phyloP scores from a whole-genome alignment of 2,329 filamentous ascomycete genomes.

The Ophiostoma pallidulum region DNA sequence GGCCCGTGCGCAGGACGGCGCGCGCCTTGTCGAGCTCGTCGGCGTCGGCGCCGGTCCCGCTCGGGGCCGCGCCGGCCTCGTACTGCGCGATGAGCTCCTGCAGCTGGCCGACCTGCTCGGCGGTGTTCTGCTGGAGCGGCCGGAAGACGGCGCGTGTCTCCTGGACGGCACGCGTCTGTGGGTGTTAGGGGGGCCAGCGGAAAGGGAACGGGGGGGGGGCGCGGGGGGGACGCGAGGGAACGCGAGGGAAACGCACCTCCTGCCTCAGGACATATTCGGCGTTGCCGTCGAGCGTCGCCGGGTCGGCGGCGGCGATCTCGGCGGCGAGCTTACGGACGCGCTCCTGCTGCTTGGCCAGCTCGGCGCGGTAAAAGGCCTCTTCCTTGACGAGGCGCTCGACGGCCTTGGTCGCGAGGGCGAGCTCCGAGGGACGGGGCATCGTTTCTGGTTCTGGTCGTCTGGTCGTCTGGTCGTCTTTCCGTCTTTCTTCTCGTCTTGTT shows the following conservation, averaged over 20 bases:
- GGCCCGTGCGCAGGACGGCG: conserved; percentile 41
- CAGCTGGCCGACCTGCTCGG: conserved; percentile 60
- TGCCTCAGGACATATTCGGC: conserved; percentile 72
- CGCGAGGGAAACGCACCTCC: conserved; percentile 51
- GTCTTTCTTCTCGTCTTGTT: too few species aligned
- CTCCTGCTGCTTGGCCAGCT: conserved; percentile 64
- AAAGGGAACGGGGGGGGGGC: background rate
- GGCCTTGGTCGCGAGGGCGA: conserved; percentile 70
- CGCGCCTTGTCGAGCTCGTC: conserved; percentile 48
- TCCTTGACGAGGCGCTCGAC: conserved; percentile 84
- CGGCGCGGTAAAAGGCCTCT: conserved; percentile 80
- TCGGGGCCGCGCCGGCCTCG: conserved; percentile 31
- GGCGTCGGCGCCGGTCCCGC: conserved; percentile 26
- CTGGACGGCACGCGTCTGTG: conserved; percentile 66
- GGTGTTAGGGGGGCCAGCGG: background rate
- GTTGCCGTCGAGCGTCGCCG: conserved; percentile 56
- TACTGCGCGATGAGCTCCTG: conserved; percentile 65
- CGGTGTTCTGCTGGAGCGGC: conserved; percentile 61
- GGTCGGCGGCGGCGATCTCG: conserved; percentile 38
- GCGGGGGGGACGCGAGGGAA: too few species aligned
- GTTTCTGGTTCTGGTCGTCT: too few species aligned
- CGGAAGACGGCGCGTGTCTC: conserved; percentile 81
- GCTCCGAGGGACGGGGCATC: conserved; percentile 69
- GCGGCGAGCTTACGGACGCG: conserved; percentile 60
- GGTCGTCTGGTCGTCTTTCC: too few species aligned